These are phyloP conservation scores for Senna tora DNA, from an alignment of 306 rosid species.

Conservation along the genomic window DNA sequence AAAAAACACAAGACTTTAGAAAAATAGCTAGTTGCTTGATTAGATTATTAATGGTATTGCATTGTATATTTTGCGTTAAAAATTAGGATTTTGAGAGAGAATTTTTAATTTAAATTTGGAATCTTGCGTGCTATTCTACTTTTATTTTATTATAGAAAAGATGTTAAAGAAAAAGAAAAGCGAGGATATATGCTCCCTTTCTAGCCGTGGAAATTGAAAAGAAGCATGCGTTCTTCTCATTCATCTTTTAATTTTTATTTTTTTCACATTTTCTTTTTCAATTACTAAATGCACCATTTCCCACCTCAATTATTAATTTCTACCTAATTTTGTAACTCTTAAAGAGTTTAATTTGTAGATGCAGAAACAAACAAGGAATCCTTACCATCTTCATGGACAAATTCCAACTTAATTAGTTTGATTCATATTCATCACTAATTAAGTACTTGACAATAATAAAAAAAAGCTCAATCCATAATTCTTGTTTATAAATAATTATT, in stretches of 20 bases:
- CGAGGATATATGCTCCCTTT: constrained; percentile 31
- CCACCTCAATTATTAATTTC: background rate
- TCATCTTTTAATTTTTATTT: constrained; percentile 23
- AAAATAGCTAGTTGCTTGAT: too few relatives aligned
- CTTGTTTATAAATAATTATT: too few relatives aligned
- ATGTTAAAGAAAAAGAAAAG: constrained; percentile 37
- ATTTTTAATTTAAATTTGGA: background rate
- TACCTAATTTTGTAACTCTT: background rate
- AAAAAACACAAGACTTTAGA: too few relatives aligned
- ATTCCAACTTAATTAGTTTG: constrained; percentile 33
- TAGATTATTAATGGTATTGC: too few relatives aligned
- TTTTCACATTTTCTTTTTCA: constrained; percentile 10
- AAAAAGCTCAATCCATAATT: too few relatives aligned
- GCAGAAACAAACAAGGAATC: constrained; percentile 29
- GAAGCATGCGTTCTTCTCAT: constrained; percentile 41
- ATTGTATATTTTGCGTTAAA: background rate
- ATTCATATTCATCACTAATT: constrained; percentile 15
- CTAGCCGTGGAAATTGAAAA: constrained; percentile 25
- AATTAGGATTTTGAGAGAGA: background rate
- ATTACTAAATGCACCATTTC: constrained; percentile 2
- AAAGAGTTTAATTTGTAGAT: constrained; percentile 10
- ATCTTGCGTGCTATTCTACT: constrained; percentile 32
- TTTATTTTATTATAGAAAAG: constrained; percentile 27
- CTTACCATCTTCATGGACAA: too few relatives aligned
- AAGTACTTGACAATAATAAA: background rate